These are phyloP conservation scores for Didymella sp. DNA, from an alignment of 2,329 filamentous ascomycete species.

Conservation along the genomic window DNA sequence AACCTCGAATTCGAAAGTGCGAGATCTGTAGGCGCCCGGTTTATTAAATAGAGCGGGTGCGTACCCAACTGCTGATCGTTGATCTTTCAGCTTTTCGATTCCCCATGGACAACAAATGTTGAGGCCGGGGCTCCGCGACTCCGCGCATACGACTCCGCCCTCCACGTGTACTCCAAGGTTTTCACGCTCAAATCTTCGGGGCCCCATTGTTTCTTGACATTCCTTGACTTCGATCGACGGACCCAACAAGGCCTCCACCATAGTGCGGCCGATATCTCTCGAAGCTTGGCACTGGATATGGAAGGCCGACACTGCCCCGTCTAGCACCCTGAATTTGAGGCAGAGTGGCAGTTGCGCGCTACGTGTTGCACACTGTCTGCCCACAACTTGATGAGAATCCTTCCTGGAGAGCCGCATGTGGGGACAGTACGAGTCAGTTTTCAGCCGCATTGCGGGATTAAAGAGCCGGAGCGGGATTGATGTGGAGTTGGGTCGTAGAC, in stretches of 20 bases:
- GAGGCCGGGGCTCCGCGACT: slow-evolving; percentile 17
- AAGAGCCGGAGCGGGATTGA: slow-evolving; percentile 17
- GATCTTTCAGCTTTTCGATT: neutral
- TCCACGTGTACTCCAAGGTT: slow-evolving; percentile 18
- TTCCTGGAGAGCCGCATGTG: slow-evolving; percentile 10
- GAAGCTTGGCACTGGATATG: slow-evolving; percentile 13
- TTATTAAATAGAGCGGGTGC: slow-evolving; percentile 2
- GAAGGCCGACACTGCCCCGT: slow-evolving; percentile 6
- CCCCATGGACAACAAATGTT: slow-evolving; percentile 16
- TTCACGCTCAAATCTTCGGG: slow-evolving; percentile 2
- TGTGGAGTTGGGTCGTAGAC: slow-evolving; percentile 22
- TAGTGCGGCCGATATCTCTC: slow-evolving; percentile 6
- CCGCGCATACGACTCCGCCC: slow-evolving; percentile 12
- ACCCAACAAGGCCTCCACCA: slow-evolving; percentile 9
- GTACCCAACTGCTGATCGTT: neutral
- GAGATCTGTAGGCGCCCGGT: neutral
- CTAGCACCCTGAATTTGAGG: slow-evolving; percentile 2
- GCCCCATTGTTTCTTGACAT: slow-evolving; percentile 13
- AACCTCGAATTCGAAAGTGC: neutral
- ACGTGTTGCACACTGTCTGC: slow-evolving; percentile 1
- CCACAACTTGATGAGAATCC: neutral
- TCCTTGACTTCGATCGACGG: slow-evolving; percentile 14
- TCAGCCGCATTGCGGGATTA: slow-evolving; percentile 23
- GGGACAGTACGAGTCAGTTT: slow-evolving; percentile 15
- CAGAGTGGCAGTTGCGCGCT: neutral